Percentiles rank a stretch among this genome's conserved stretches.
Conservation (phyloP, 78 protist species). For the Tieghemostelium lacteum region DNA sequence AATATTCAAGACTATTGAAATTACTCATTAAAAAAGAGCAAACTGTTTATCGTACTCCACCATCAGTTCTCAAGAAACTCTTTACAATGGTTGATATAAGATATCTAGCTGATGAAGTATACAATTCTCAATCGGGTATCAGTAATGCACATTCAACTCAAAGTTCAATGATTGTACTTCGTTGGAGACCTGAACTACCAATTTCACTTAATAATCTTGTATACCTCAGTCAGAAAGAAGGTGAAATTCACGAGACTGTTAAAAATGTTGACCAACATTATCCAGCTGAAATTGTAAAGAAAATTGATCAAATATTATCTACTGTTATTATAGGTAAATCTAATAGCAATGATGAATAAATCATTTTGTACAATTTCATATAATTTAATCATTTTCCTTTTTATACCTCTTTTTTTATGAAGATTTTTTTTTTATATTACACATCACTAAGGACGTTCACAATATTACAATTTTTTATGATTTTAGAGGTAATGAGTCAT, state of each 20-base stretch:
- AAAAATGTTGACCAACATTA: constrained; percentile 20
- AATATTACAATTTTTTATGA: too few species aligned
- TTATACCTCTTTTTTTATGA: too few species aligned
- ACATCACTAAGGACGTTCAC: too few species aligned
- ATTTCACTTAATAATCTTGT: constrained; percentile 20
- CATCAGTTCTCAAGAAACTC: constrained; percentile 26
- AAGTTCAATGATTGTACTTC: background rate
- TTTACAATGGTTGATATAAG: constrained; percentile 15
- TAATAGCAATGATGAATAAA: too few species aligned
- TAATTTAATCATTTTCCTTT: too few species aligned
- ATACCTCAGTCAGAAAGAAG: constrained; percentile 22
- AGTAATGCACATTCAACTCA: background rate
- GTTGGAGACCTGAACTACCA: constrained; percentile 69
- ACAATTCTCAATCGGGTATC: background rate
- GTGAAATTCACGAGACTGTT: constrained; percentile 26
- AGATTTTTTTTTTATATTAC: too few species aligned
- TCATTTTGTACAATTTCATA: too few species aligned
- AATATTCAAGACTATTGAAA: constrained; percentile 35
- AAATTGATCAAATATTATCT: constrained; percentile 23
- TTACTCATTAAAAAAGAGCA: constrained; percentile 15
- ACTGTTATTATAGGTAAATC: background rate
- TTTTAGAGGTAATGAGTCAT: too few species aligned
- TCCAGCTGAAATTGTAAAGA: background rate
- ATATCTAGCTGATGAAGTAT: constrained; percentile 38
- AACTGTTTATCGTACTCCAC: constrained; percentile 7